Evolutionary conservation across 371 early-diverging fungal species (phyloP).

Genomic region (Syncephalastrum monosporum): DNA sequence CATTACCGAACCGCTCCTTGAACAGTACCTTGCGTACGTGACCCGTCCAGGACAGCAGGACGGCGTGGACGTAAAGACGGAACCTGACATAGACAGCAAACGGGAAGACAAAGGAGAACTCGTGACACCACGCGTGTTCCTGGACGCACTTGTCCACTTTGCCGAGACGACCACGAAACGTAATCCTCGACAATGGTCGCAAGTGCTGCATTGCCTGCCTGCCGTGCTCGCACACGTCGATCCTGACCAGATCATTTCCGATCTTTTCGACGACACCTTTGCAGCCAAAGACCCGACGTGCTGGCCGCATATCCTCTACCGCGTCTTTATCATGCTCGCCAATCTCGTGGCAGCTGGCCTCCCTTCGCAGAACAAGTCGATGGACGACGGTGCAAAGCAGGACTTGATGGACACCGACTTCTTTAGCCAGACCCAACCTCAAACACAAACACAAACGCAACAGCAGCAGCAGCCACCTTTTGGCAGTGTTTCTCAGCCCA

Average conservation of each 20-base stretch:
- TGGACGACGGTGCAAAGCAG: slow-evolving; percentile 16
- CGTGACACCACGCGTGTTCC: slow-evolving; percentile 15
- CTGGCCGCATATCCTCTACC: slow-evolving; percentile 25
- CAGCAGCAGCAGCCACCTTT: too few relatives aligned
- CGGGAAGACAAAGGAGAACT: slow-evolving; percentile 6
- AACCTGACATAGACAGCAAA: not conserved
- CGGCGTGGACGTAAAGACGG: not conserved
- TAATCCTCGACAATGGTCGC: slow-evolving; percentile 40
- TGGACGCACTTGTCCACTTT: slow-evolving; percentile 16
- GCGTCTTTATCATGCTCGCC: slow-evolving; percentile 26
- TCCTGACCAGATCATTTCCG: slow-evolving; percentile 25
- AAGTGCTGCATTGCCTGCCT: slow-evolving; percentile 25
- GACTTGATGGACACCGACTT: too few relatives aligned
- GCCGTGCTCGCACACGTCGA: slow-evolving; percentile 17
- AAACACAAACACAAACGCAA: too few relatives aligned
- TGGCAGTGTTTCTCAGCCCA: slow-evolving; percentile 23
- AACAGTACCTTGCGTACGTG: slow-evolving; percentile 33
- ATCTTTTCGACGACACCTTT: slow-evolving; percentile 11
- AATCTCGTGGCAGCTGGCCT: slow-evolving; percentile 29
- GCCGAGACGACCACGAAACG: slow-evolving; percentile 20
- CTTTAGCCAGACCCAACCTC: too few relatives aligned
- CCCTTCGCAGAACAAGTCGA: slow-evolving; percentile 6
- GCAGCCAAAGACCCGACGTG: slow-evolving; percentile 14
- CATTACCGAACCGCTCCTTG: slow-evolving; percentile 30
- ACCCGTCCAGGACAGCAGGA: slow-evolving; percentile 14